Percentiles rank a stretch among this genome's conserved stretches.
phyloP scores from a whole-genome alignment of 2,329 filamentous ascomycete species.

The Davidsoniella australis region DNA sequence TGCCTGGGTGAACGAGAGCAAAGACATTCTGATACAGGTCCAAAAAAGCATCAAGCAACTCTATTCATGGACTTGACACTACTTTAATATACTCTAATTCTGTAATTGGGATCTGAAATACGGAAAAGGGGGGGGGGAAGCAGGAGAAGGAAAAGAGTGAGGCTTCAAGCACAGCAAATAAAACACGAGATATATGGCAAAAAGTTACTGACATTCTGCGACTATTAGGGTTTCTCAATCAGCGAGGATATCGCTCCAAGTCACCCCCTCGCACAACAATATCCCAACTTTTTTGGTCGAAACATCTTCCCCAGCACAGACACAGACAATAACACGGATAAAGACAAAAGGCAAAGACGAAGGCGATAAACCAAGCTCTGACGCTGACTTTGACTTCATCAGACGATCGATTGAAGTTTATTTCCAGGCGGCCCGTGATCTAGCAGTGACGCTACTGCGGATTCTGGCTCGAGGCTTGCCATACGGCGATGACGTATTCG shows the following conservation, averaged over 20 bases:
- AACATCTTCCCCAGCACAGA: slow-evolving; percentile 27
- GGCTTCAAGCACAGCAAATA: too few species aligned
- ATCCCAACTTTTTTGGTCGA: slow-evolving; percentile 25
- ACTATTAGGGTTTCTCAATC: too few species aligned
- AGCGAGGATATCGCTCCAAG: too few species aligned
- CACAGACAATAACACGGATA: slow-evolving; percentile 7
- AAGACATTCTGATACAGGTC: too few species aligned
- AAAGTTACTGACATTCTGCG: slow-evolving; percentile 16
- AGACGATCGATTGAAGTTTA: slow-evolving; percentile 24
- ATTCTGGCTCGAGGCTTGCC: too few species aligned
- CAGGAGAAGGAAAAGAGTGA: too few species aligned
- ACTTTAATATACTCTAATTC: too few species aligned
- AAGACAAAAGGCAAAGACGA: slow-evolving; percentile 9
- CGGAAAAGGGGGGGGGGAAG: too few species aligned
- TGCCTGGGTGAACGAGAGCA: too few species aligned
- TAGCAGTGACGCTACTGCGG: slow-evolving; percentile 18
- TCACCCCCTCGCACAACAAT: slow-evolving; percentile 23
- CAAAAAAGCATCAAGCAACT: too few species aligned
- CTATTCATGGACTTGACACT: too few species aligned
- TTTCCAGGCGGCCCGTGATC: slow-evolving; percentile 25
- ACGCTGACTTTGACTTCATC: slow-evolving; percentile 18
- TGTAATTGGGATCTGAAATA: too few species aligned
- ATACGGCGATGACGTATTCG: neutral
- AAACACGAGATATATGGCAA: neutral
- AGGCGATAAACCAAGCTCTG: slow-evolving; percentile 13